Evolutionary conservation across 495 filamentous ascomycete species (phyloP).

Genomic region (Articulospora tetracladia): DNA sequence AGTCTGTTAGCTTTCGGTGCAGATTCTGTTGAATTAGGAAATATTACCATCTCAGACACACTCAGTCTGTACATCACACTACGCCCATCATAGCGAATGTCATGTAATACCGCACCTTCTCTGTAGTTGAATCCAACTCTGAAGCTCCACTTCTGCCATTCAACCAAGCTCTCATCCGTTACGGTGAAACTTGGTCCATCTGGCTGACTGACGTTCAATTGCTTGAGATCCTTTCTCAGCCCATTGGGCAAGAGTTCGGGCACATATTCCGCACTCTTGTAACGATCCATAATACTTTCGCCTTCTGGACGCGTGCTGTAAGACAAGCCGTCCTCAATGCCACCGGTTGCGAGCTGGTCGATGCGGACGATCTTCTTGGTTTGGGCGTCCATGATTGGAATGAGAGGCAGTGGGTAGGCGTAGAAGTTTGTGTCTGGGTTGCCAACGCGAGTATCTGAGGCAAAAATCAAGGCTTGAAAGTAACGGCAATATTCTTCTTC

Average conservation of each 20-base stretch:
- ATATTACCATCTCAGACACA: slow-evolving; percentile 64
- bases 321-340: slow-evolving; percentile 32
- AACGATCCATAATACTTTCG: slow-evolving; percentile 9
- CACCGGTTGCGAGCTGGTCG: slow-evolving; percentile 49
- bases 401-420: slow-evolving; percentile 22
- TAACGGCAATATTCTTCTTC: slow-evolving; percentile 10
- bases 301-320: neutral
- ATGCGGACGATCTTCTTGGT: slow-evolving; percentile 48
- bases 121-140: slow-evolving; percentile 70
- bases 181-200: slow-evolving; percentile 48
- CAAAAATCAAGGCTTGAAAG: slow-evolving; percentile 28
- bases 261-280: slow-evolving; percentile 55
- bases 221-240: slow-evolving; percentile 44
- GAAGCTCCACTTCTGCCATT: slow-evolving; percentile 72
- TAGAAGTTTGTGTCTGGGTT: slow-evolving; percentile 27
- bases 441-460: slow-evolving; percentile 33
- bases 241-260: slow-evolving; percentile 47
- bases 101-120: slow-evolving; percentile 66
- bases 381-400: slow-evolving; percentile 44
- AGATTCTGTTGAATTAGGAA: neutral
- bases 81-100: slow-evolving; percentile 64
- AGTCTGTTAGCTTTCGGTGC: neutral
- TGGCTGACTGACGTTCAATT: slow-evolving; percentile 47
- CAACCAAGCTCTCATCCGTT: slow-evolving; percentile 41
- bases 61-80: slow-evolving; percentile 65